Percentiles rank a stretch among this genome's conserved stretches.
Conservation (phyloP, 495 filamentous ascomycete species). For the Zalerion maritima region DNA sequence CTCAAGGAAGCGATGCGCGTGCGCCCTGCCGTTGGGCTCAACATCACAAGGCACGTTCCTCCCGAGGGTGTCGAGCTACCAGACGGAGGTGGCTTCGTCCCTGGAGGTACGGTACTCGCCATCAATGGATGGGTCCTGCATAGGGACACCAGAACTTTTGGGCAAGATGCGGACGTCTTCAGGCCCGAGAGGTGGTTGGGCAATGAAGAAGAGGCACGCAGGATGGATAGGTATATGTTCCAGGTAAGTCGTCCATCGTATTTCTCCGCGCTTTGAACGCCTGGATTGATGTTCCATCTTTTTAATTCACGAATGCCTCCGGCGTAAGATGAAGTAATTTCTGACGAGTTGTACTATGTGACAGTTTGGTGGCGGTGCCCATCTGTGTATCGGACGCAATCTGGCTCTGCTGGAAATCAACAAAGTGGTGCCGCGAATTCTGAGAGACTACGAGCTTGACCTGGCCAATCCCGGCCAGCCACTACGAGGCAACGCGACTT, state of each 20-base stretch:
- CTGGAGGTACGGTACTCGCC: conserved; percentile 34
- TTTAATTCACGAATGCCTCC: too few species aligned
- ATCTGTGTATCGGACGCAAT: conserved; percentile 41
- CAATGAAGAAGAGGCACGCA: conserved; percentile 26
- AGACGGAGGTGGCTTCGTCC: conserved; percentile 36
- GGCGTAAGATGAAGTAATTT: too few species aligned
- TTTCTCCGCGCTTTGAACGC: too few species aligned
- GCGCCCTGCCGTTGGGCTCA: conserved; percentile 44
- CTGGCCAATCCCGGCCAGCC: conserved; percentile 28
- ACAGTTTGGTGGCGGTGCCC: conserved; percentile 37
- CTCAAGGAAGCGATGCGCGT: conserved; percentile 54
- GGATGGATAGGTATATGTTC: conserved; percentile 36
- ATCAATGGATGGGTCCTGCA: conserved; percentile 41
- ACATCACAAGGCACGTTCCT: conserved; percentile 37
- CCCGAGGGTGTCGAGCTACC: conserved; percentile 37
- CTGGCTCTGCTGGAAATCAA: conserved; percentile 41
- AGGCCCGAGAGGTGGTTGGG: conserved; percentile 54
- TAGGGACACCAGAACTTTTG: conserved; percentile 40
- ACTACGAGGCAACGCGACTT: conserved; percentile 34
- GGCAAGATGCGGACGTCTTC: conserved; percentile 45
- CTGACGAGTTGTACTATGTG: background rate
- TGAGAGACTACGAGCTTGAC: conserved; percentile 36
- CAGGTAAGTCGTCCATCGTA: conserved; percentile 26
- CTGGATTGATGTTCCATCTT: too few species aligned
- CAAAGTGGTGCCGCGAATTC: conserved; percentile 35